Conservation (phyloP, 169 alveolate genomes). For the Plasmodium coatneyi region DNA sequence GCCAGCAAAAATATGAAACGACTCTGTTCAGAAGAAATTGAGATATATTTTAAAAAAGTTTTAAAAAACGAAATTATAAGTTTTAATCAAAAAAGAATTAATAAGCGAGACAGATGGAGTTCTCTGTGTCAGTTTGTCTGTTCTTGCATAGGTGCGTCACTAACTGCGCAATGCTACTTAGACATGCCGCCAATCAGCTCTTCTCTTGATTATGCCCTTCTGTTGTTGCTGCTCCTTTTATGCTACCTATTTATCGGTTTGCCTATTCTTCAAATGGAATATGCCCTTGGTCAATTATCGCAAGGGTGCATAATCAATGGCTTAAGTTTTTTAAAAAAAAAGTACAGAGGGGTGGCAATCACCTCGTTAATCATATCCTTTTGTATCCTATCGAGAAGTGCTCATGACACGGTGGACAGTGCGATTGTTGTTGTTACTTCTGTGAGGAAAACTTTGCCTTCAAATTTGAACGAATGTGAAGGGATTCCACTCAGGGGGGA, state of each 20-base stretch:
- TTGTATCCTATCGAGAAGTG: conserved; percentile 27
- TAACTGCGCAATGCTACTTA: conserved; percentile 42
- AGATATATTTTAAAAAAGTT: conserved; percentile 57
- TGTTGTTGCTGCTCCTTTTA: background rate
- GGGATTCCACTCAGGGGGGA: background rate
- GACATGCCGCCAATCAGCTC: conserved; percentile 52
- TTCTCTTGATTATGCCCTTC: background rate
- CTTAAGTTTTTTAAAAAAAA: conserved; percentile 51
- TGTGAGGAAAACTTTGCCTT: conserved; percentile 23
- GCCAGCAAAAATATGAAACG: conserved; percentile 10
- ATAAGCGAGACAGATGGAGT: conserved; percentile 57
- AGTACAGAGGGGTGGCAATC: conserved; percentile 33
- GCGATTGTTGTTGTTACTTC: conserved; percentile 1
- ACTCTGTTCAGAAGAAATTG: conserved; percentile 42
- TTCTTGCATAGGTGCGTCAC: conserved; percentile 67
- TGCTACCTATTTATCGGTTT: conserved; percentile 58
- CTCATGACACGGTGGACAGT: conserved; percentile 11
- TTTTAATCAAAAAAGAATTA: conserved; percentile 53
- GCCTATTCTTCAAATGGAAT: conserved; percentile 62
- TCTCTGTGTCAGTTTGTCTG: conserved; percentile 25
- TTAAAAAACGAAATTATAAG: conserved; percentile 50
- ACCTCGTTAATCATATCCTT: conserved; percentile 21
- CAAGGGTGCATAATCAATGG: conserved; percentile 54
- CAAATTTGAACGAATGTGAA: conserved; percentile 43
- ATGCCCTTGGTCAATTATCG: conserved; percentile 68